Evolutionary conservation across 805 yeast genomes (phyloP), one percentile per base, ranked within the genome.

Genomic region (Teunomyces tritomae): DNA sequence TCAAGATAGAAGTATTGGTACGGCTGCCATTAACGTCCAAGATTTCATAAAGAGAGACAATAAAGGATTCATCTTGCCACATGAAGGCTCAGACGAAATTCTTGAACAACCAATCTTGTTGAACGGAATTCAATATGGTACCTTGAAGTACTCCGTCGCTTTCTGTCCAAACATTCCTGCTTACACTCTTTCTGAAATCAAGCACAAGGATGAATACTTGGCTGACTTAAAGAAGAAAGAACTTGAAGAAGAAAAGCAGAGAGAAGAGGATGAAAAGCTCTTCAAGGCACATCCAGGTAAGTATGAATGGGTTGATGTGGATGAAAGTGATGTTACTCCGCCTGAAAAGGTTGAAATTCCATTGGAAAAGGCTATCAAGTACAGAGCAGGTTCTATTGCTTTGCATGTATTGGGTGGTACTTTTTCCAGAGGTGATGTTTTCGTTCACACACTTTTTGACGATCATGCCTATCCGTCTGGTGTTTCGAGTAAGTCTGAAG

Each of bases 81-180:
- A 76, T 52, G 83, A 82, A 57, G 84, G 85, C 4, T 63, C 78
- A 1, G 60, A 73, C 1, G 77, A 76, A 51, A 50, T 77, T 14
- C 62, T 77, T 26, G 75, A 73, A 46, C 76, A 70, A 44, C 78
- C 81, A 2, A 68, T 73, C 5, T 61, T 71, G 41, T 67, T 57
- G 49, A 63, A 67, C 43, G 70, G 71, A 28, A 57, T 59, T 34
- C 57, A 62, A 32, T 72, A 77, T 49, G 88, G 89, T 36, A 56
- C 61, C 4, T 58, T 87, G 32, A 59, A 61, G 26, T 80, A 82
- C 56, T 76, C 84, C 8, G 69, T 85, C 28, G 78, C 87, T 1
- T 85, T 85, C 64, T 64, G 84, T 43, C 91, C 94, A 39, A 67
- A 80, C 7, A 68, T 81, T 40, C 85, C 88, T 1, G 83, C 84